phyloP scores from a whole-genome alignment of 176 grass and related monocot species.

The Oryza brachyantha region DNA sequence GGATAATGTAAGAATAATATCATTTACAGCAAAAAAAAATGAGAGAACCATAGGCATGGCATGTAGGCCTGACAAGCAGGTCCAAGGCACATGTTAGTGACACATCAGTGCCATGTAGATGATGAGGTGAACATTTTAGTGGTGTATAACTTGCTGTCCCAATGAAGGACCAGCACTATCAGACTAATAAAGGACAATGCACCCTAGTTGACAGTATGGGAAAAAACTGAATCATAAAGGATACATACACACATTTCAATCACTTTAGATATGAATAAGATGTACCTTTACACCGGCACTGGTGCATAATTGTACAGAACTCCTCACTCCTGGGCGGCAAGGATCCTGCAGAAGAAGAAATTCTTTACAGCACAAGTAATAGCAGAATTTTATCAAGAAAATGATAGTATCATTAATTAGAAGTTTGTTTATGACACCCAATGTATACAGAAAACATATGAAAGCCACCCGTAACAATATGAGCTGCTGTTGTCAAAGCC shows the following conservation, averaged over 20 bases:
- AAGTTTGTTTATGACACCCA: conserved; percentile 21
- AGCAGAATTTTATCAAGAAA: conserved; percentile 14
- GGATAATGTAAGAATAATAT: neutral
- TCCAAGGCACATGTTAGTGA: neutral
- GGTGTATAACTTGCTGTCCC: neutral
- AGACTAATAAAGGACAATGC: neutral
- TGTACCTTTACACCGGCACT: conserved; percentile 79
- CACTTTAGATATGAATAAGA: neutral
- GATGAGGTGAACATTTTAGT: neutral
- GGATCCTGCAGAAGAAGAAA: conserved; percentile 63
- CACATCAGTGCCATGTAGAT: neutral
- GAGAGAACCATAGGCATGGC: neutral
- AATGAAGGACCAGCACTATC: neutral
- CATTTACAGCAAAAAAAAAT: neutral
- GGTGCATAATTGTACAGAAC: conserved; percentile 74
- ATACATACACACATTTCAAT: neutral
- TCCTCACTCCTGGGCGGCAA: conserved; percentile 84
- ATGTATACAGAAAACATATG: neutral
- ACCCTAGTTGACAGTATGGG: neutral
- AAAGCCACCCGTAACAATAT: neutral
- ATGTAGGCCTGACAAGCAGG: neutral
- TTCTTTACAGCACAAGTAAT: conserved; percentile 16
- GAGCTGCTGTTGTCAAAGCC: neutral
- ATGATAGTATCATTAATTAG: neutral
- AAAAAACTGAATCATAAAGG: neutral